Percentiles rank a stretch among this genome's conserved stretches.
Conservation (phyloP, 2,329 filamentous ascomycete species). For the Fusarium ambrosium region DNA sequence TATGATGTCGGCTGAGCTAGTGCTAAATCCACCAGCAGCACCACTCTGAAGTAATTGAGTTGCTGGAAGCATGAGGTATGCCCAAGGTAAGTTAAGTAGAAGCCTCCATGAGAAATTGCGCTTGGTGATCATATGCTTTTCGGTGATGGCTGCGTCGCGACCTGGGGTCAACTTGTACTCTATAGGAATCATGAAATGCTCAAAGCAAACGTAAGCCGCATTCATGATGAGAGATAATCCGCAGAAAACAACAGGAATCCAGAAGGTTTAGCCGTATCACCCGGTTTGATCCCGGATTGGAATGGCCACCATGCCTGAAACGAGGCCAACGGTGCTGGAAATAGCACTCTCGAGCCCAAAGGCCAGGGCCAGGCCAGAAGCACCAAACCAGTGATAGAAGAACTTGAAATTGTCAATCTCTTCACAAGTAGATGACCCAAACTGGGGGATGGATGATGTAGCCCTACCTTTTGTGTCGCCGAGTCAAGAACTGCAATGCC, state of each 20-base stretch:
- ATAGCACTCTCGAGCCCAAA: conserved; percentile 43
- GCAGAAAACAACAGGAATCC: conserved; percentile 42
- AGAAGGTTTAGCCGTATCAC: conserved; percentile 45
- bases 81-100: conserved; percentile 34
- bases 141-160: not conserved
- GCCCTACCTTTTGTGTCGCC: conserved; percentile 38
- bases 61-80: conserved; percentile 40
- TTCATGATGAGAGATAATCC: conserved; percentile 32
- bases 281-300: conserved; percentile 41
- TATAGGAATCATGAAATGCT: conserved; percentile 8
- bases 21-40: conserved; percentile 36
- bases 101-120: conserved; percentile 36
- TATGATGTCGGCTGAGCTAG: conserved; percentile 41
- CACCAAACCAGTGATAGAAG: conserved; percentile 46
- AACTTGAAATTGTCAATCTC: conserved; percentile 22
- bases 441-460: not conserved
- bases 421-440: not conserved
- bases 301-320: conserved; percentile 42
- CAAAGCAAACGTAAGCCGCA: conserved; percentile 37
- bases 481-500: conserved; percentile 41
- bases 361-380: conserved; percentile 37
- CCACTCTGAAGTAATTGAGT: conserved; percentile 43
- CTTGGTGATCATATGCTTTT: not conserved
- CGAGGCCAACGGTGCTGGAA: conserved; percentile 38
- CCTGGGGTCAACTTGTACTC: not conserved